These are phyloP conservation scores for Wallacemonas sp. DNA, from an alignment of 208 protist species.

Conservation along the genomic window DNA sequence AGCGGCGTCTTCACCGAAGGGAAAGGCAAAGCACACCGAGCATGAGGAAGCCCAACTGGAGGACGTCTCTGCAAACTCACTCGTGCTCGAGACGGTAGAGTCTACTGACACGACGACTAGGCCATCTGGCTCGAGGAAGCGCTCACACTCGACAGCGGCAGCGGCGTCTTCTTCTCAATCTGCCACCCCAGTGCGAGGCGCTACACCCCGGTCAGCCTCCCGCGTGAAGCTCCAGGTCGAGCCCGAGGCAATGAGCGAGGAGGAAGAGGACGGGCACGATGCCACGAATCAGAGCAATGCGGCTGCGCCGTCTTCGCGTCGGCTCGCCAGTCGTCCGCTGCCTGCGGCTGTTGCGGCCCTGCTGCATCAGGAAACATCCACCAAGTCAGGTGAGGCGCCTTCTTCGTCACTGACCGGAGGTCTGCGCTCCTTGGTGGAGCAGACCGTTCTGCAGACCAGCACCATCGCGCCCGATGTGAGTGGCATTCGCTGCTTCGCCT, in stretches of 20 bases:
- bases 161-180: too few species aligned
- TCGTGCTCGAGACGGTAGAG: not conserved
- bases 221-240: constrained; percentile 1
- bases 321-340: not conserved
- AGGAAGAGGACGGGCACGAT: not conserved
- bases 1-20: too few species aligned
- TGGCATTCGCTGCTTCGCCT: constrained; percentile 73
- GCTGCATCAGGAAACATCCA: too few species aligned
- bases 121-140: not conserved
- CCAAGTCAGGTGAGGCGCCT: not conserved
- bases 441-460: constrained; percentile 52
- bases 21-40: not conserved
- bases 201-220: not conserved
- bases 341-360: not conserved
- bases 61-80: not conserved
- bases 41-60: not conserved
- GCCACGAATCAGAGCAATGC: too few species aligned
- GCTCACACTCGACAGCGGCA: not conserved
- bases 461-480: constrained; percentile 85
- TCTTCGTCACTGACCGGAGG: constrained; percentile 35
- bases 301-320: too few species aligned
- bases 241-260: not conserved
- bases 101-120: not conserved
- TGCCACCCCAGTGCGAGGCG: not conserved
- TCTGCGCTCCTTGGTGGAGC: constrained; percentile 60